These are phyloP conservation scores for Zygoascus sp. DNA, from an alignment of 1,139 yeast genomes.

Conservation along the genomic window DNA sequence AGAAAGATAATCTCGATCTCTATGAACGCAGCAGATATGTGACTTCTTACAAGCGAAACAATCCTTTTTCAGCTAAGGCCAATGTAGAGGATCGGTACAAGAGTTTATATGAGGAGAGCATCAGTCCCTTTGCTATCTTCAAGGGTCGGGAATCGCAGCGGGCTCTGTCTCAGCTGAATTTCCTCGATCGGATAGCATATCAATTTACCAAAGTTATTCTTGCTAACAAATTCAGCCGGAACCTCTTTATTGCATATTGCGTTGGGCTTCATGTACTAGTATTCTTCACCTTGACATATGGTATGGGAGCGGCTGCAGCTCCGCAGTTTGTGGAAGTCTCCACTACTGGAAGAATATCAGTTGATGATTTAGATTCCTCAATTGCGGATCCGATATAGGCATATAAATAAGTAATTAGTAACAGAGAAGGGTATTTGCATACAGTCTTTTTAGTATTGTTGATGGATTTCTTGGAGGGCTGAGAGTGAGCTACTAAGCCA, in stretches of 20 bases:
- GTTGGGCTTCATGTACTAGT: constrained; percentile 70
- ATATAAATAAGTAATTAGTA: background rate
- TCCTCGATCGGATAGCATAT: constrained; percentile 73
- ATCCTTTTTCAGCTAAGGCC: constrained; percentile 7
- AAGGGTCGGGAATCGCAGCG: constrained; percentile 74
- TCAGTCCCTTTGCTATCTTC: constrained; percentile 82
- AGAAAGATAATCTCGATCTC: constrained; percentile 69
- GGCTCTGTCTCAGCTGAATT: constrained; percentile 65
- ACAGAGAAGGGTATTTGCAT: background rate
- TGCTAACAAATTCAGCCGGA: constrained; percentile 68
- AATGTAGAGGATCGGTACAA: constrained; percentile 56
- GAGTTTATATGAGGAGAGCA: constrained; percentile 65
- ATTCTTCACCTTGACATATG: constrained; percentile 44
- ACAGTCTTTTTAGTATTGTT: background rate
- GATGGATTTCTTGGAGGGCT: background rate
- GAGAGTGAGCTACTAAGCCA: too few species aligned
- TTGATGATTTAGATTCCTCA: background rate
- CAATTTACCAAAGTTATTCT: constrained; percentile 68
- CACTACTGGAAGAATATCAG: background rate
- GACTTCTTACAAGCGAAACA: constrained; percentile 37
- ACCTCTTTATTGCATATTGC: constrained; percentile 71
- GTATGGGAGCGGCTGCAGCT: constrained; percentile 4
- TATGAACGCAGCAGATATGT: constrained; percentile 78
- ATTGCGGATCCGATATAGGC: constrained; percentile 6
- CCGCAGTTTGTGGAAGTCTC: constrained; percentile 7